A percentile compares a stretch with the other conserved stretches of the same genome.
Conservation (phyloP, 331 rosid genomes). For the Telfairia occidentalis region DNA sequence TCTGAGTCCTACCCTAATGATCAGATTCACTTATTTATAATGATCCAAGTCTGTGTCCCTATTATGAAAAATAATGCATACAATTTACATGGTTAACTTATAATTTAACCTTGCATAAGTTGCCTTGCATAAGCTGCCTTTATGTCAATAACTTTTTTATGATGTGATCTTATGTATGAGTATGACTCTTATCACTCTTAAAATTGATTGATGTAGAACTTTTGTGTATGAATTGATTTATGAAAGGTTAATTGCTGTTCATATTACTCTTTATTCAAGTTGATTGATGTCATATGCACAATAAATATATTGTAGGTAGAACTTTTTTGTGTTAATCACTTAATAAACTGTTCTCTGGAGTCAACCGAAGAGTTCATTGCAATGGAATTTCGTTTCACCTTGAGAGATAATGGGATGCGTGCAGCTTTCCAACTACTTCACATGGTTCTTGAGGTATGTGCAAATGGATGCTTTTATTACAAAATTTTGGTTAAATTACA, state of each 20-base stretch:
- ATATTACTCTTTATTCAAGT: conserved; percentile 11
- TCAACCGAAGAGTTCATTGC: conserved; percentile 96
- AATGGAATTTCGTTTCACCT: conserved; percentile 97
- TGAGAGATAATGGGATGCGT: conserved; percentile 93
- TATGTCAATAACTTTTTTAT: no score
- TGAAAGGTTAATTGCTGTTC: conserved; percentile 80
- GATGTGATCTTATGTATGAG: neutral
- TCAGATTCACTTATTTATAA: neutral
- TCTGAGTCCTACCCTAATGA: neutral
- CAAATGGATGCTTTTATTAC: neutral
- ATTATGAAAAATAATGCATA: neutral
- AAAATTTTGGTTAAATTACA: no score
- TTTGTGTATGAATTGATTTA: conserved; percentile 78
- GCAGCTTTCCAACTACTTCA: conserved; percentile 99
- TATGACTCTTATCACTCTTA: neutral
- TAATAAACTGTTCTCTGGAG: conserved; percentile 93
- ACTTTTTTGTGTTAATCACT: conserved; percentile 94
- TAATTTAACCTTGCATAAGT: neutral
- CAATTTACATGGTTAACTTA: neutral
- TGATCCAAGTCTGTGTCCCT: neutral
- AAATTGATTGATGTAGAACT: conserved; percentile 29
- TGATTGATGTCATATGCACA: neutral
- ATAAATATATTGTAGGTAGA: conserved; percentile 52
- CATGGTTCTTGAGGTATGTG: conserved; percentile 90
- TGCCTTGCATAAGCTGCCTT: neutral